These are phyloP conservation scores for Drosera spatulata DNA, from an alignment of 179 eudicot species.

Conservation along the genomic window DNA sequence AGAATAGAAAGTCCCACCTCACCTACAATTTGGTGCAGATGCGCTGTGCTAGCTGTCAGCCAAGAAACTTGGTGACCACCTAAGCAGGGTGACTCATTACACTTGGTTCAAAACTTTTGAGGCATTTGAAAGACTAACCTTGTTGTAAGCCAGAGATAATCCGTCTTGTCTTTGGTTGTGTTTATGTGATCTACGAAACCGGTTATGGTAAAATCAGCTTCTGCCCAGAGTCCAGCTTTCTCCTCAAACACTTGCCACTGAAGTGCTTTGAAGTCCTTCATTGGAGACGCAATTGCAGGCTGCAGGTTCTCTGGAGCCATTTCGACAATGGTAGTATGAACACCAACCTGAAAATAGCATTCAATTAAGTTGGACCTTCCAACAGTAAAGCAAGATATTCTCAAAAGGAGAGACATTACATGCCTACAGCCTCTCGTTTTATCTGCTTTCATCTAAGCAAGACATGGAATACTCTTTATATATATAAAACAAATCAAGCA, in stretches of 20 bases:
- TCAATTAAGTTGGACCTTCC: not conserved
- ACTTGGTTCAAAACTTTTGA: not conserved
- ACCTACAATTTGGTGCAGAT: too few relatives aligned
- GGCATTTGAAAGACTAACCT: constrained; percentile 36
- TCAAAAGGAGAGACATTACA: not conserved
- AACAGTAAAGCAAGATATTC: too few relatives aligned
- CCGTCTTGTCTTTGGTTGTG: constrained; percentile 87
- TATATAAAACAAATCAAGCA: not conserved
- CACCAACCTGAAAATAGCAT: constrained; percentile 48
- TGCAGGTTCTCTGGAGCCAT: constrained; percentile 38
- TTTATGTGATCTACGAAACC: constrained; percentile 92
- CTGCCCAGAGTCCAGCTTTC: constrained; percentile 72
- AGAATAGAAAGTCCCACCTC: too few relatives aligned
- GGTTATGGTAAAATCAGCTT: constrained; percentile 46
- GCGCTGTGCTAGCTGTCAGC: too few relatives aligned
- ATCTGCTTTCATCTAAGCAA: not conserved
- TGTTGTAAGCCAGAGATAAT: constrained; percentile 90
- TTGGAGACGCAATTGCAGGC: too few relatives aligned
- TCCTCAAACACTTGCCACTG: constrained; percentile 76
- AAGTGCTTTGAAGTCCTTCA: constrained; percentile 39
- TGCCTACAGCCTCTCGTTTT: not conserved
- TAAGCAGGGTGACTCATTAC: too few relatives aligned
- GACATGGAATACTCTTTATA: not conserved
- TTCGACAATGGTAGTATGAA: constrained; percentile 56
- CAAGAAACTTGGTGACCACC: too few relatives aligned